Evolutionary conservation across 1,284 basidiomycete genomes (phyloP).

Genomic region (Ceratobasidium sp.): DNA sequence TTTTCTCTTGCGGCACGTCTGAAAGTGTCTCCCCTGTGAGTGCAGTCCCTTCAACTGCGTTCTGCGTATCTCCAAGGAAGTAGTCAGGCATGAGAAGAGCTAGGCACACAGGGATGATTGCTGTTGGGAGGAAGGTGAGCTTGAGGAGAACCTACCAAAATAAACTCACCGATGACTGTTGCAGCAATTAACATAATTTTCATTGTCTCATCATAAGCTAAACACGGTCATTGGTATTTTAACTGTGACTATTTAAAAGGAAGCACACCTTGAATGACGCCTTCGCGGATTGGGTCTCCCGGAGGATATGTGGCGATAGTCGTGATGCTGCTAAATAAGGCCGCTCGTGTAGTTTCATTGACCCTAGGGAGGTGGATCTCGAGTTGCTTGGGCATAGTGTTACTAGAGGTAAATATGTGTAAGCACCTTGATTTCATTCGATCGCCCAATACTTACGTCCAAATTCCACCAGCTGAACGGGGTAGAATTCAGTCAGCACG

Average conservation of each 20-base stretch:
- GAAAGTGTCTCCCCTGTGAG: conserved; percentile 15
- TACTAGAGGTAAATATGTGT: conserved; percentile 15
- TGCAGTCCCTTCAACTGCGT: conserved; percentile 45
- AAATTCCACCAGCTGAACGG: conserved; percentile 41
- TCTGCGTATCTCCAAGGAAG: conserved; percentile 48
- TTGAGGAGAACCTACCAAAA: not conserved
- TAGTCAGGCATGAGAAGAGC: conserved; percentile 48
- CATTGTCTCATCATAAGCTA: no score
- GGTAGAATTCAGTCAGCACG: no score
- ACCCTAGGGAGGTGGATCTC: conserved; percentile 44
- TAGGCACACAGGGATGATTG: conserved; percentile 42
- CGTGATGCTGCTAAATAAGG: conserved; percentile 54
- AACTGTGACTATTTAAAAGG: no score
- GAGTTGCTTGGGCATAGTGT: conserved; percentile 47
- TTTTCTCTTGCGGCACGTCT: conserved; percentile 1
- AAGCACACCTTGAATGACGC: conserved; percentile 53
- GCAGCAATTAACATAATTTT: not conserved
- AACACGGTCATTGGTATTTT: no score
- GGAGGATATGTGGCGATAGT: no score
- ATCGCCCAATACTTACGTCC: conserved; percentile 42
- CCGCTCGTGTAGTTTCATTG: conserved; percentile 14
- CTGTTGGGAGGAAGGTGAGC: conserved; percentile 2
- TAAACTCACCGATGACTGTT: conserved; percentile 16
- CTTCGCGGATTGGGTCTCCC: conserved; percentile 53
- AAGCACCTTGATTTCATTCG: no score